phyloP scores from a whole-genome alignment of 345 rosid species.

The Citrus glauca region DNA sequence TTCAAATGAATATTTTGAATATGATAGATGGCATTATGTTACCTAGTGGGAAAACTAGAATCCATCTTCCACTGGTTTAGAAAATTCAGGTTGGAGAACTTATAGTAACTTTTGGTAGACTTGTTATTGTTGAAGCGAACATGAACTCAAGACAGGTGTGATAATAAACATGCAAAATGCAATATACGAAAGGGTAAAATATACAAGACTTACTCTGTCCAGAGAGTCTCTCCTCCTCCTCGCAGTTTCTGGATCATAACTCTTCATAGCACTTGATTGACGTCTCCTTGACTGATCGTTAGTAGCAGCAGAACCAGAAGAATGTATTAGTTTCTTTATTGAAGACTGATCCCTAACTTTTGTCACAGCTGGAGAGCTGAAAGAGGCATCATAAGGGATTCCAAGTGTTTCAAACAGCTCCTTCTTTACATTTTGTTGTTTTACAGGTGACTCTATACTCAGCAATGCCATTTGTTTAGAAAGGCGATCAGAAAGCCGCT shows the following conservation, averaged over 20 bases:
- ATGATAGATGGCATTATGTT: neutral
- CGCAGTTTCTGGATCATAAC: conserved; percentile 67
- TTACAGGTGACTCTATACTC: conserved; percentile 67
- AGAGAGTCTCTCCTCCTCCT: conserved; percentile 92
- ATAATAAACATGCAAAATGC: neutral
- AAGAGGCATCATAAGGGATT: conserved; percentile 71
- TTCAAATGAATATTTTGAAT: neutral
- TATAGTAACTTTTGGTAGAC: neutral
- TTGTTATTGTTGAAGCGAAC: neutral
- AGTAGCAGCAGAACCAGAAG: conserved; percentile 53
- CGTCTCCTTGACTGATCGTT: conserved; percentile 53
- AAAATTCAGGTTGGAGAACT: neutral
- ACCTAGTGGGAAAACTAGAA: neutral
- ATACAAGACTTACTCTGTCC: conserved; percentile 52
- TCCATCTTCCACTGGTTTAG: neutral
- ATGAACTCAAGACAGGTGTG: conserved; percentile 7
- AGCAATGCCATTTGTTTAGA: conserved; percentile 78
- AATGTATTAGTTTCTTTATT: conserved; percentile 36
- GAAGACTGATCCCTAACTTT: conserved; percentile 42
- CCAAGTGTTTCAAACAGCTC: conserved; percentile 91
- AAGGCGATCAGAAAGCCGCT: conserved; percentile 80
- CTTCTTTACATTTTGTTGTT: conserved; percentile 57
- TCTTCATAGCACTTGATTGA: conserved; percentile 54
- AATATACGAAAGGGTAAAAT: conserved; percentile 2
- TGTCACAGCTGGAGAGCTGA: conserved; percentile 61